Evolutionary conservation across 2,329 filamentous ascomycete species (phyloP).

Genomic region (Sarocladium kiliense): DNA sequence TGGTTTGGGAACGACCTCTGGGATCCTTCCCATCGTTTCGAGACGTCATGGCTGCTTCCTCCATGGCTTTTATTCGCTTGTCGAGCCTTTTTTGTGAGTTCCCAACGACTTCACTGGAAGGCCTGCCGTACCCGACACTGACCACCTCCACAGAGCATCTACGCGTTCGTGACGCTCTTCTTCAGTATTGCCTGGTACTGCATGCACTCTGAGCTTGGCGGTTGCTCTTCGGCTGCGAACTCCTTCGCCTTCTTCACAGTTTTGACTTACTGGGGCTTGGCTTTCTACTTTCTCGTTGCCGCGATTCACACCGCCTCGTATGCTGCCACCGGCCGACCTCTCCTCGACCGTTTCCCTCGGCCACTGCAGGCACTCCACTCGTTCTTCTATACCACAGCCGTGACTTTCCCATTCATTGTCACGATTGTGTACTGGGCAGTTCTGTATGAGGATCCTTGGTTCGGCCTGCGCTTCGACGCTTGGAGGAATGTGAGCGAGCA

Average conservation of each 20-base stretch:
- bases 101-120: no score
- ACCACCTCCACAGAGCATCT: constrained; percentile 43
- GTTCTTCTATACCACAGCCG: constrained; percentile 58
- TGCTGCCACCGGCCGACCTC: constrained; percentile 43
- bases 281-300: constrained; percentile 70
- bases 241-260: constrained; percentile 80
- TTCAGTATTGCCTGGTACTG: constrained; percentile 64
- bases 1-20: constrained; percentile 36
- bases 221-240: constrained; percentile 40
- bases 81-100: constrained; percentile 51
- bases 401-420: constrained; percentile 63
- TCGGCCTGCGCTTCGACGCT: constrained; percentile 40
- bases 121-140: background rate
- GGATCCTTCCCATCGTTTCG: constrained; percentile 61
- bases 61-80: constrained; percentile 56
- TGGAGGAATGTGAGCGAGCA: constrained; percentile 72
- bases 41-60: constrained; percentile 76
- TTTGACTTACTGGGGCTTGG: constrained; percentile 76
- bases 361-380: constrained; percentile 60
- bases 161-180: constrained; percentile 65
- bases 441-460: constrained; percentile 50
- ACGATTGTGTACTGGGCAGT: constrained; percentile 66
- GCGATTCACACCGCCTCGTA: constrained; percentile 67
- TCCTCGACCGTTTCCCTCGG: constrained; percentile 56
- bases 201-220: constrained; percentile 37